These are phyloP conservation scores for Actinomortierella wolfii DNA, from an alignment of 371 early-diverging fungal genomes.

Conservation along the genomic window DNA sequence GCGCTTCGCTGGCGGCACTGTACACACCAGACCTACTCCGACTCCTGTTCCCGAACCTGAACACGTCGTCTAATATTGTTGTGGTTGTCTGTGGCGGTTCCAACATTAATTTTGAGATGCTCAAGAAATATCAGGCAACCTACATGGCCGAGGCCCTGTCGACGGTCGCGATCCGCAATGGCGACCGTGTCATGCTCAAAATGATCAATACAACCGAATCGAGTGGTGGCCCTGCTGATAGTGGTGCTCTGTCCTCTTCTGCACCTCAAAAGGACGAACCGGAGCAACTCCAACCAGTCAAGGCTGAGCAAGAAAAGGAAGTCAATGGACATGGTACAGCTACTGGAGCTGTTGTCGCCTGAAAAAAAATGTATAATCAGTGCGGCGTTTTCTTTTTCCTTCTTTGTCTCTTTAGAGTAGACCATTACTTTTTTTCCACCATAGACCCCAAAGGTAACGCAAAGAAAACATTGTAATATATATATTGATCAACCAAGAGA, in stretches of 20 bases:
- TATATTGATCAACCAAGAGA: no score
- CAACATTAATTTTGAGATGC: constrained; percentile 53
- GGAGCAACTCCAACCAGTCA: no score
- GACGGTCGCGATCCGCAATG: constrained; percentile 62
- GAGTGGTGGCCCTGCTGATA: neutral
- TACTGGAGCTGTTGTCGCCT: no score
- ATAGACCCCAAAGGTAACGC: no score
- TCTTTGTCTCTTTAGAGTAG: no score
- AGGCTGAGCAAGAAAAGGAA: no score
- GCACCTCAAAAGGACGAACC: constrained; percentile 3
- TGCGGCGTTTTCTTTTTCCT: no score
- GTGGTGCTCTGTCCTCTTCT: constrained; percentile 14
- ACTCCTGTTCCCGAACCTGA: constrained; percentile 57
- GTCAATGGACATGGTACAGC: no score
- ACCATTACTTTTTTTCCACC: no score
- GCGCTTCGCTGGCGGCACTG: constrained; percentile 57
- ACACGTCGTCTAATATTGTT: constrained; percentile 54
- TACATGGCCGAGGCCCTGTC: constrained; percentile 48
- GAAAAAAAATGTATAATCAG: no score
- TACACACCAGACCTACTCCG: constrained; percentile 59
- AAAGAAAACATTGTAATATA: no score
- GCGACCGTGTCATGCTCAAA: constrained; percentile 62
- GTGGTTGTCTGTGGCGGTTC: constrained; percentile 67
- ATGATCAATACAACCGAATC: constrained; percentile 44
- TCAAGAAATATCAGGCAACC: constrained; percentile 56